Evolutionary conservation across 73 alveolate species (phyloP).

Genomic region (Uronychia binucleata): DNA sequence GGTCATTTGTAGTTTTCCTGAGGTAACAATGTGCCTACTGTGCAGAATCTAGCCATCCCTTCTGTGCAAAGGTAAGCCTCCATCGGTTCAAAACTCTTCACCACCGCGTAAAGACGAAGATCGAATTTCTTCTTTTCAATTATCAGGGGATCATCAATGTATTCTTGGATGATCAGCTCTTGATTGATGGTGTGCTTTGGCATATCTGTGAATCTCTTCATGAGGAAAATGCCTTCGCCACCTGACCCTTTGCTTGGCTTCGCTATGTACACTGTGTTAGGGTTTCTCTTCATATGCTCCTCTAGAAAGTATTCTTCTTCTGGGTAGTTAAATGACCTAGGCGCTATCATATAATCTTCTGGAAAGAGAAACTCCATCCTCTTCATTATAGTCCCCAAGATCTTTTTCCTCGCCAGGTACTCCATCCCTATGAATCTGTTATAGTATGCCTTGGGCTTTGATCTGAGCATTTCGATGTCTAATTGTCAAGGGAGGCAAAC

Average conservation of each 20-base stretch:
- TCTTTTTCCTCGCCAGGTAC: constrained; percentile 71
- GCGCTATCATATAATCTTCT: constrained; percentile 74
- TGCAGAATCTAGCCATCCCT: constrained; percentile 96
- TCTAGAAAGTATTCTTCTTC: constrained; percentile 75
- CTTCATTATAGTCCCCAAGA: constrained; percentile 64
- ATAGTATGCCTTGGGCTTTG: constrained; percentile 29
- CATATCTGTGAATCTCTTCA: constrained; percentile 59
- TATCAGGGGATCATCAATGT: constrained; percentile 89
- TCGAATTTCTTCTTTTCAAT: constrained; percentile 96
- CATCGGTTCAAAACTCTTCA: constrained; percentile 91
- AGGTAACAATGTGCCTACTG: constrained; percentile 23
- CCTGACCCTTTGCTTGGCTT: constrained; percentile 85
- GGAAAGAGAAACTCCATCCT: constrained; percentile 75
- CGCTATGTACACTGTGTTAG: constrained; percentile 60
- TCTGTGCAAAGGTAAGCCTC: constrained; percentile 91
- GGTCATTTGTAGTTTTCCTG: constrained; percentile 83
- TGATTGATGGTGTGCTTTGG: constrained; percentile 36
- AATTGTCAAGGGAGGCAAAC: not conserved
- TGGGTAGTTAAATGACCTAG: constrained; percentile 73
- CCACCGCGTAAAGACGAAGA: constrained; percentile 89
- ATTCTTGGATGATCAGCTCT: constrained; percentile 78
- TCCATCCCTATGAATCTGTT: constrained; percentile 82
- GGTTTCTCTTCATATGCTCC: constrained; percentile 47
- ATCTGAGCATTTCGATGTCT: constrained; percentile 35
- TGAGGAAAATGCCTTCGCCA: constrained; percentile 84